Conservation (phyloP, 2,329 filamentous ascomycete genomes). For the Fusarium continuum region DNA sequence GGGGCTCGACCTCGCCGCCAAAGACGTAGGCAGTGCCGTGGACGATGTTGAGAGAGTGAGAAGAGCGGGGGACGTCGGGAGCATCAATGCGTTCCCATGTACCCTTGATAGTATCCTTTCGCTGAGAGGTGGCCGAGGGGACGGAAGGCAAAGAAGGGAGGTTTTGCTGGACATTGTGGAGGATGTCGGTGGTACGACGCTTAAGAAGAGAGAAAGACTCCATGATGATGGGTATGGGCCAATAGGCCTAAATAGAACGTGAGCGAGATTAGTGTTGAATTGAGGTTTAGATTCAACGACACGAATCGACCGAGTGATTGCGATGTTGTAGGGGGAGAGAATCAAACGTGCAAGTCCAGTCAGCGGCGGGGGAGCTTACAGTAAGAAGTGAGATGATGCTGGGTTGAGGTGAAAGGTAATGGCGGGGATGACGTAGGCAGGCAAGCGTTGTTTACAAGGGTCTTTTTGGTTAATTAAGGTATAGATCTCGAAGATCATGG, state of each 20-base stretch:
- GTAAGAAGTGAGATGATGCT: constrained; percentile 30
- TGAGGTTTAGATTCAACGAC: neutral
- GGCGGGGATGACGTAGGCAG: constrained; percentile 34
- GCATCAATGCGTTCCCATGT: constrained; percentile 69
- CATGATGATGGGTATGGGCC: constrained; percentile 41
- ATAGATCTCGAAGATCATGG: neutral
- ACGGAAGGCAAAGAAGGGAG: constrained; percentile 52
- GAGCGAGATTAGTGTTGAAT: neutral
- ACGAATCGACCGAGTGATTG: neutral
- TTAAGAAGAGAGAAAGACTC: constrained; percentile 63
- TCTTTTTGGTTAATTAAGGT: constrained; percentile 9
- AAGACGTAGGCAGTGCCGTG: constrained; percentile 71
- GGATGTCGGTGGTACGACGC: constrained; percentile 64
- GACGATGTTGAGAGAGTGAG: constrained; percentile 73
- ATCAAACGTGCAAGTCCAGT: constrained; percentile 6
- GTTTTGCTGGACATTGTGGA: constrained; percentile 60
- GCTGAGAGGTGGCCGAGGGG: constrained; percentile 39
- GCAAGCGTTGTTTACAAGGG: constrained; percentile 20
- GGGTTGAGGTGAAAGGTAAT: constrained; percentile 5
- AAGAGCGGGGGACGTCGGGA: constrained; percentile 73
- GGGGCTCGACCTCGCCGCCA: constrained; percentile 75
- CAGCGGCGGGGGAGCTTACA: constrained; percentile 38
- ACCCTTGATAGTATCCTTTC: constrained; percentile 56
- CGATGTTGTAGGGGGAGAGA: constrained; percentile 27
- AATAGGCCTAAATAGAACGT: constrained; percentile 11